phyloP scores from a whole-genome alignment of 495 filamentous ascomycete species.

The Neurospora discreta region DNA sequence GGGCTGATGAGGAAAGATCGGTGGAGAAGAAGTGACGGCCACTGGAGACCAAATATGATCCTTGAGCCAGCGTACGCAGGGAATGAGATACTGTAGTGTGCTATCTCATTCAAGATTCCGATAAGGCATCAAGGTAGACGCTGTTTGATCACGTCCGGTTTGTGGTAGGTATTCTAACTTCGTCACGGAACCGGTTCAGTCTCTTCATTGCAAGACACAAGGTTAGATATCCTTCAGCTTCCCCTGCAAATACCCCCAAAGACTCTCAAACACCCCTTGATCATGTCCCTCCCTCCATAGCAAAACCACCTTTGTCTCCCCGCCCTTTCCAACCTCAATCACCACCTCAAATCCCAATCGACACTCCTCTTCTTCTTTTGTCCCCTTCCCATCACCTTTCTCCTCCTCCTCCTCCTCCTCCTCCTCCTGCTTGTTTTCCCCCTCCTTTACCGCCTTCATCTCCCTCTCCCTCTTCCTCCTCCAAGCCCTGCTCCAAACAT shows the following conservation, averaged over 20 bases:
- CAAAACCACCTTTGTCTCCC: conserved; percentile 32
- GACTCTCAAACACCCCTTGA: conserved; percentile 71
- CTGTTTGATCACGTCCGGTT: no score
- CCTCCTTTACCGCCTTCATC: neutral
- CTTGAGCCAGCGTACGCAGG: no score
- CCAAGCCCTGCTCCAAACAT: conserved; percentile 42
- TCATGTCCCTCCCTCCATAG: conserved; percentile 73
- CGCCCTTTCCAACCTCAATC: conserved; percentile 6
- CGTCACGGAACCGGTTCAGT: neutral
- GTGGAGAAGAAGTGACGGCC: neutral
- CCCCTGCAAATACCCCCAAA: conserved; percentile 59
- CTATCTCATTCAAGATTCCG: no score
- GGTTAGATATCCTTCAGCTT: conserved; percentile 8
- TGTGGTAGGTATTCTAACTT: no score
- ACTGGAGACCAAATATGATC: no score
- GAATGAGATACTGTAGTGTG: no score
- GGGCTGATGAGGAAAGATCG: neutral
- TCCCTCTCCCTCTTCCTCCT: conserved; percentile 24
- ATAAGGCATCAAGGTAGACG: no score
- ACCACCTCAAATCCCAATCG: conserved; percentile 16
- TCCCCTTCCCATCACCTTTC: neutral
- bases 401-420: conserved; percentile 17
- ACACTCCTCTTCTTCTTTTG: conserved; percentile 6
- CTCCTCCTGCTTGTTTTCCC: conserved; percentile 17
- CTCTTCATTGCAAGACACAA: neutral